Conservation (phyloP, 2,329 filamentous ascomycete genomes). For the Aspergillus glaucus region DNA sequence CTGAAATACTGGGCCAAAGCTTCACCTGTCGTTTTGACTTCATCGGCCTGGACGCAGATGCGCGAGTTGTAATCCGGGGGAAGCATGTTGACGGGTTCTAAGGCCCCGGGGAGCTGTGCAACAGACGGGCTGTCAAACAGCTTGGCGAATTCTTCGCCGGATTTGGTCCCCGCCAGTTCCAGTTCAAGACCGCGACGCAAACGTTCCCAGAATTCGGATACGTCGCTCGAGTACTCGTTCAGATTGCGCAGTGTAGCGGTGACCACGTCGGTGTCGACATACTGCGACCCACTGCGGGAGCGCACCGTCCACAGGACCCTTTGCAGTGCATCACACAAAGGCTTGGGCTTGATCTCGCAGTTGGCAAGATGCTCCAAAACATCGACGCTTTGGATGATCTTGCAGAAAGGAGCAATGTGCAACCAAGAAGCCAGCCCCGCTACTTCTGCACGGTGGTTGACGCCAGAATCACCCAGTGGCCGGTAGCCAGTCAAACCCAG, state of each 20-base stretch:
- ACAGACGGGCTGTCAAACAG: constrained; percentile 42
- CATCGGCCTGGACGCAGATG: constrained; percentile 33
- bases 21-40: constrained; percentile 32
- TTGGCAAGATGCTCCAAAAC: constrained; percentile 43
- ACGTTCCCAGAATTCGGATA: constrained; percentile 51
- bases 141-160: constrained; percentile 34
- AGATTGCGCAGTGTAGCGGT: constrained; percentile 36
- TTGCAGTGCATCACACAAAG: constrained; percentile 47
- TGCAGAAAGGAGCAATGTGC: constrained; percentile 54
- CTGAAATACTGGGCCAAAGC: constrained; percentile 27
- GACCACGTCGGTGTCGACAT: constrained; percentile 37
- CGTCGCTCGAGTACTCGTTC: constrained; percentile 45
- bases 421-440: constrained; percentile 55
- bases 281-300: constrained; percentile 36
- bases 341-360: constrained; percentile 43
- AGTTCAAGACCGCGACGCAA: constrained; percentile 47
- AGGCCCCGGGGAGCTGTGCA: constrained; percentile 1
- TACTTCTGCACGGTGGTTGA: constrained; percentile 44
- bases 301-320: constrained; percentile 47
- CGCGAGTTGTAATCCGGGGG: constrained; percentile 33
- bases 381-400: constrained; percentile 47
- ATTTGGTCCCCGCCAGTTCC: constrained; percentile 44
- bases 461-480: constrained; percentile 41
- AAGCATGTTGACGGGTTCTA: constrained; percentile 29
- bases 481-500: constrained; percentile 53